Evolutionary conservation across 495 filamentous ascomycete species (phyloP), one percentile per base, ranked within the genome.

Genomic region (Astrothelium macrocarpum): DNA sequence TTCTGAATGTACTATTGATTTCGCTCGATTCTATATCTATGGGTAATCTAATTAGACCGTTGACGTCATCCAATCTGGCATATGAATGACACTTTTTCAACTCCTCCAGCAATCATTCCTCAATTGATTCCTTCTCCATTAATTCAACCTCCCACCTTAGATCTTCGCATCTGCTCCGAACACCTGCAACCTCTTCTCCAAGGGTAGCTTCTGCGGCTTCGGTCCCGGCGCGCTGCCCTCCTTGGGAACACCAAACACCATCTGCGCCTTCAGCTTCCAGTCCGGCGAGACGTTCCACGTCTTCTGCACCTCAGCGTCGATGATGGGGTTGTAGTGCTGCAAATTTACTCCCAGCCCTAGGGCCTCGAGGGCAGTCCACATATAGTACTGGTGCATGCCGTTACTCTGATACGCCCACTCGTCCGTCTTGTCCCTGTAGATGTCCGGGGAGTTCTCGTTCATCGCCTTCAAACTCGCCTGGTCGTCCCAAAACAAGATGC

Each of bases 401-500:
- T 78, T 80, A 59, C 76, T 73, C 61, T 83, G 80, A 18, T 82
- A 76, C 18, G 78, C 77, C 79, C 80, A 83, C 31, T 74, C 69
- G 58, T 72, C 69, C 66, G 81, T 81, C 29, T 79, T 74, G 45
- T 78, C 75, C 42, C 73, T 72, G 67, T 75, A 81, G 11, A 68
- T 61, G 16, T 75, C 63, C 31, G 59, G 34, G 20, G 67, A 78
- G 79, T 60, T 80, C 49, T 56, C 23, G 23, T 56, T 56, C 49
- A 56, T 56, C 49, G 49, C 49, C 23, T n/a, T 16, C 49, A 25
- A 20, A 79, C 66, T 80, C 78, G 72, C 65, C 10, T 75, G 76
- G 64, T 82, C 80, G 70, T 82, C 81, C 67, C 74, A 83, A 73
- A 82, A 83, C 62, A 83, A 78, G 43, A 81, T 65, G 78, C 81